phyloP scores from a whole-genome alignment of 2,329 filamentous ascomycete genomes.

The Hymenoscyphus albidus region DNA sequence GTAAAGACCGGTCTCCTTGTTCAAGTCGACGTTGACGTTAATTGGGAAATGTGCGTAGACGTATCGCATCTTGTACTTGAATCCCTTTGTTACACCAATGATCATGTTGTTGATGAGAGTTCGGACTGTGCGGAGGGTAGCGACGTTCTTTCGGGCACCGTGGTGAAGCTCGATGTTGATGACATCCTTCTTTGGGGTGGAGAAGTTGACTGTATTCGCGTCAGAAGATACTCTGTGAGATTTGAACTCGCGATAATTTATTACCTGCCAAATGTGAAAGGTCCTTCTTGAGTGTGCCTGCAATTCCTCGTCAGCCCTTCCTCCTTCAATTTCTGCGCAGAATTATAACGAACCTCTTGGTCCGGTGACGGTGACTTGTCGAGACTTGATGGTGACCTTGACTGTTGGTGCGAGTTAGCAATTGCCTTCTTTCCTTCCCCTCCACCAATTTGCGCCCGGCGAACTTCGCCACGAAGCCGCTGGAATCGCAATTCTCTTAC shows the following conservation, averaged over 20 bases:
- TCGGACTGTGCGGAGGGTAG: slow-evolving; percentile 95
- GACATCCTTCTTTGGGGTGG: slow-evolving; percentile 74
- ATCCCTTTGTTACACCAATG: slow-evolving; percentile 96
- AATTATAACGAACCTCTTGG: slow-evolving; percentile 67
- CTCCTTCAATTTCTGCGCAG: slow-evolving; percentile 16
- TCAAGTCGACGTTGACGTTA: slow-evolving; percentile 99
- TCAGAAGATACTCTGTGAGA: too few species aligned
- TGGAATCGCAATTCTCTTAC: slow-evolving; percentile 51
- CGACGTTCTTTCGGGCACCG: slow-evolving; percentile 95
- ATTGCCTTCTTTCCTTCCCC: slow-evolving; percentile 20
- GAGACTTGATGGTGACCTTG: slow-evolving; percentile 96
- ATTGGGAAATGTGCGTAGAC: slow-evolving; percentile 99
- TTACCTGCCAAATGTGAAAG: slow-evolving; percentile 76
- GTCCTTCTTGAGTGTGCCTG: slow-evolving; percentile 94
- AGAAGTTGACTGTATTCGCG: slow-evolving; percentile 70
- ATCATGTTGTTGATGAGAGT: slow-evolving; percentile 99
- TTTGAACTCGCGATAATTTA: too few species aligned
- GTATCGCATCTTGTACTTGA: slow-evolving; percentile 99
- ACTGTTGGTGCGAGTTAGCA: slow-evolving; percentile 58
- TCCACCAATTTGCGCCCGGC: not conserved
- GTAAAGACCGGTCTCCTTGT: slow-evolving; percentile 78
- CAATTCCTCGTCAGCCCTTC: slow-evolving; percentile 34
- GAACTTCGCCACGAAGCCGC: slow-evolving; percentile 2
- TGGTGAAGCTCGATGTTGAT: slow-evolving; percentile 99
- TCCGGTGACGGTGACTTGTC: slow-evolving; percentile 94